Evolutionary conservation across 1,284 basidiomycete genomes (phyloP).

Genomic region (Leccinum brunneo-olivaceum): DNA sequence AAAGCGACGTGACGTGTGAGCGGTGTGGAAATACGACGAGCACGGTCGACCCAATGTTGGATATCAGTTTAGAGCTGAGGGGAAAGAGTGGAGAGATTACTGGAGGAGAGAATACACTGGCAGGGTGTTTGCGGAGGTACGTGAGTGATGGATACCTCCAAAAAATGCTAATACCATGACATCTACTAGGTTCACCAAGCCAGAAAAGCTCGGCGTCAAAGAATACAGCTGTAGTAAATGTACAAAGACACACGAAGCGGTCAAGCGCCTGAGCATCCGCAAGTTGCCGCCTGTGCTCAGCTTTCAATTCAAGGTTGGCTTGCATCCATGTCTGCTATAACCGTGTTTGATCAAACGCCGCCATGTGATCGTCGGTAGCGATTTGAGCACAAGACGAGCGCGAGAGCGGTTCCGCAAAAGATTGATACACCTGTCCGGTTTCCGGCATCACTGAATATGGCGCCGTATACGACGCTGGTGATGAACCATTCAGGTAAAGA

Average conservation of each 20-base stretch:
- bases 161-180: too few relatives aligned
- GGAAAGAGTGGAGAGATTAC: slow-evolving; percentile 41
- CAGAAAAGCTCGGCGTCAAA: slow-evolving; percentile 66
- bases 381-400: slow-evolving; percentile 81
- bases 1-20: slow-evolving; percentile 87
- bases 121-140: slow-evolving; percentile 64
- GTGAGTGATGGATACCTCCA: slow-evolving; percentile 12
- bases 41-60: slow-evolving; percentile 86
- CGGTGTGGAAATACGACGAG: slow-evolving; percentile 70
- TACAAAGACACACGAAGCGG: slow-evolving; percentile 65
- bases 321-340: not conserved
- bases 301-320: slow-evolving; percentile 86
- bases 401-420: slow-evolving; percentile 71
- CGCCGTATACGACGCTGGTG: slow-evolving; percentile 70
- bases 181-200: slow-evolving; percentile 63
- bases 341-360: too few relatives aligned
- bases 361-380: slow-evolving; percentile 53
- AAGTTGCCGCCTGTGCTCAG: slow-evolving; percentile 87
- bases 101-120: slow-evolving; percentile 52
- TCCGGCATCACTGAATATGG: slow-evolving; percentile 83
- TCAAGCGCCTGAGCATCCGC: slow-evolving; percentile 78
- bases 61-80: slow-evolving; percentile 84
- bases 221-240: slow-evolving; percentile 74
- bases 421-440: slow-evolving; percentile 83
- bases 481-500: slow-evolving; percentile 44